Percentiles rank a stretch among this genome's conserved stretches.
These are phyloP conservation scores for Aquilaria agallochum DNA, from an alignment of 441 rosid genomes.

Conservation along the genomic window DNA sequence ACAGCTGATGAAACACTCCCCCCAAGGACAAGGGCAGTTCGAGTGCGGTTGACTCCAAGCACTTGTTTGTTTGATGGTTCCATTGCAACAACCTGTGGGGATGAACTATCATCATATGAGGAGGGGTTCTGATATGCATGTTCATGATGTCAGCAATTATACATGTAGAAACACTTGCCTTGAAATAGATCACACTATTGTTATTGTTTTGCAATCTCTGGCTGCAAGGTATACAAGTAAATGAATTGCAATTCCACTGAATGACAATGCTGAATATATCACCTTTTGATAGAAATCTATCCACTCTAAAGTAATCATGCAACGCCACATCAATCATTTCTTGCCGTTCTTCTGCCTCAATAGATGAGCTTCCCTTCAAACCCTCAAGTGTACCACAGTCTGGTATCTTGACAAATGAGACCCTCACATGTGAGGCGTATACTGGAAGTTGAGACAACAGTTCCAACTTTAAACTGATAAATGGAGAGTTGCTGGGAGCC, in stretches of 20 bases:
- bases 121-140: conserved; percentile 8
- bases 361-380: conserved; percentile 49
- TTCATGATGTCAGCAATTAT: conserved; percentile 5
- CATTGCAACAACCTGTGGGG: conserved; percentile 75
- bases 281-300: conserved; percentile 69
- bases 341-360: conserved; percentile 87
- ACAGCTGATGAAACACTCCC: conserved; percentile 73
- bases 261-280: conserved; percentile 68
- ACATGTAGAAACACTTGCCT: conserved; percentile 40
- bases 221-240: conserved; percentile 65
- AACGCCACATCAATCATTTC: conserved; percentile 77
- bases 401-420: conserved; percentile 85
- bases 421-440: conserved; percentile 84
- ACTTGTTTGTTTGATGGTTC: conserved; percentile 81
- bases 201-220: conserved; percentile 34
- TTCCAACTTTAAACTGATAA: conserved; percentile 52
- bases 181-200: conserved; percentile 54
- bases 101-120: conserved; percentile 24
- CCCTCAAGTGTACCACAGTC: conserved; percentile 81
- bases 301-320: conserved; percentile 65
- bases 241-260: conserved; percentile 77
- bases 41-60: conserved; percentile 69
- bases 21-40: conserved; percentile 95
- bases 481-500: conserved; percentile 21
- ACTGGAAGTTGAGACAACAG: conserved; percentile 47